Evolutionary conservation across 2,329 filamentous ascomycete species (phyloP), one percentile per base, ranked within the genome.

Genomic region (Paracoccidioides lutzii): DNA sequence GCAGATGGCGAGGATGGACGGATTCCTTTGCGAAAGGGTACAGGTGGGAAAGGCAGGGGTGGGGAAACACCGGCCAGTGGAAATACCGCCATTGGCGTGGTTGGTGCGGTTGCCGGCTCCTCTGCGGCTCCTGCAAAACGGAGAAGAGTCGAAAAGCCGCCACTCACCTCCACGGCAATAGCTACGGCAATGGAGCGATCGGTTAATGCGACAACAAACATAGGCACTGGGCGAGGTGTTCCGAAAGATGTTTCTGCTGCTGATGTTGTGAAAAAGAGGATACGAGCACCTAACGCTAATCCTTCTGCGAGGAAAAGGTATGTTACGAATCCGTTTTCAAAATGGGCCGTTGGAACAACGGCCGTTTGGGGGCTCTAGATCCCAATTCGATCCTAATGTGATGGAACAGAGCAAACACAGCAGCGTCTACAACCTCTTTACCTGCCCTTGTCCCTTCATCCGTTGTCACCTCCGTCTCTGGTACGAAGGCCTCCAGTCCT

Each of bases 391-490:
- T 52, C 32, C 52, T 58, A 55, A 59, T 57, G 59, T n/a, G 35
- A 33, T 9, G 59, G 38, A 56, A 49, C 63, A 73, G 74, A 64
- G 75, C 73, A 64, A 72, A 75, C 61, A 73, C 76, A 59, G 71
- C 69, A 62, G 76, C 68, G 62, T 69, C 74, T 59, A 73, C 75
- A 32, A 78, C 76, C 57, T 79, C 83, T 63, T 87, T 88, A 0
- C 83, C 87, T 15, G 84, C 83, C 2, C 75, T 85, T 60, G 80
- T 82, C n/a, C 85, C 88, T 1, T 91, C 90, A 1, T 88, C 88
- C 15, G 78, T 90, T 49, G 76, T 87, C 50, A 79, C 81, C 51
- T 80, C 78, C n/a, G 81, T 88, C 56, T 62, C 71, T 43, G 78
- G 81, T 32, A 87, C 89, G 62, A 74, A 76, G 72, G 61, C 71